Base-by-base conservation (phyloP, 164 flowering plant species). In the Vitis labrusca region DNA sequence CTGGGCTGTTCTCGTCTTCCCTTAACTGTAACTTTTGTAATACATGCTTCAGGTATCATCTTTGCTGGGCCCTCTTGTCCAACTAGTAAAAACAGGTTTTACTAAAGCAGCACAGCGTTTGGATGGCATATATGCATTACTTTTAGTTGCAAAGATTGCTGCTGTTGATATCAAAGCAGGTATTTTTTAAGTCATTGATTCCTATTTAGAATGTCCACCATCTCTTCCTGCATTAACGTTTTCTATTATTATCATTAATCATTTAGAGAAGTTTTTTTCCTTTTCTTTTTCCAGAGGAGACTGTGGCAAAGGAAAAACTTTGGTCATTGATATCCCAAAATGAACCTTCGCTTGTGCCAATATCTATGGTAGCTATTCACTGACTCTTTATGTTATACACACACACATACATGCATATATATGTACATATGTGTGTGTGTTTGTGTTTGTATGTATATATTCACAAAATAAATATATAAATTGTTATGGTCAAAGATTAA, bases 81-180 rank as follows among this genome's bases (percentile, higher is more conserved):
- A 86, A 78, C 84, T 96, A 19, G 97, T 89, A 32, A 93, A 91
- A 83, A 89, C 90, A 74, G 97, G 99, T 74, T 96, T 87, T 70
- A 88, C 94, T 4, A 96, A 96, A 82, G 85, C 90, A 50, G 88
- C 83, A 23, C 99, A 96, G 74, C 89, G 98, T 17, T 73, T 93
- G 81, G 99, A 96, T 84, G 98, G 95, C 8, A 81, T 96, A 30
- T 96, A 89, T 88, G 95, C 98, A 59, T 82, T 96, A 57, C 77
- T 87, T 23, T 76, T 80, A 51, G 86, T 89, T 70, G 78, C 82
- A 10, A 87, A 86, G 82, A 83, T 93, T 80, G 97, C 88, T 23
- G 81, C 94, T 23, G 64, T 79, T 73, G 99, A 96, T 78, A 82
- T 88, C 50, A 88, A 80, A 88, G 91, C 97, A 81, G 99, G 99